Percentiles rank a stretch among this genome's conserved stretches.
phyloP scores from a whole-genome alignment of 805 yeast genomes.

The Yarrowia sp. region DNA sequence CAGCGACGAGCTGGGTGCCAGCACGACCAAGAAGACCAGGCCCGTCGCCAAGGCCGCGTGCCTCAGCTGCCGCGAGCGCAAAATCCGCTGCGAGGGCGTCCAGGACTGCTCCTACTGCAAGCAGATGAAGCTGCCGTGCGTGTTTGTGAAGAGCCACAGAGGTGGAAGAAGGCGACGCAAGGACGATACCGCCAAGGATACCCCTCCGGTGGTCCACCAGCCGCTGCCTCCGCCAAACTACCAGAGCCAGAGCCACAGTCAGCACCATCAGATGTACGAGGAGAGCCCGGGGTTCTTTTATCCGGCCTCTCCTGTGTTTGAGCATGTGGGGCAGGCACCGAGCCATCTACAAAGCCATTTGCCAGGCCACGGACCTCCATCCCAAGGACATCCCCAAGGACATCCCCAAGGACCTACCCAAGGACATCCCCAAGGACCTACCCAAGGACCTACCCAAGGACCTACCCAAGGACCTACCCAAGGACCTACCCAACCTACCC shows the following conservation, averaged over 20 bases:
- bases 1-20: neutral
- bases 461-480: no score
- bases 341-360: neutral
- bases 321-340: neutral
- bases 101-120: slow-evolving; percentile 27
- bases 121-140: slow-evolving; percentile 41
- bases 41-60: slow-evolving; percentile 28
- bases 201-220: neutral
- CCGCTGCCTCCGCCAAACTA: neutral
- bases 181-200: no score
- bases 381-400: no score
- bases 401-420: no score
- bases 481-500: no score
- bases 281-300: neutral
- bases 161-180: slow-evolving; percentile 67
- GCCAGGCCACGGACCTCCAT: no score
- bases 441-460: no score
- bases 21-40: neutral
- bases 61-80: slow-evolving; percentile 28
- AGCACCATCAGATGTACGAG: slow-evolving; percentile 16
- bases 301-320: neutral
- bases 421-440: no score
- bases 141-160: slow-evolving; percentile 69
- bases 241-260: neutral
- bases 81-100: slow-evolving; percentile 28